Base-by-base conservation (phyloP, 805 yeast genomes). In the Brettanomyces anomalus region DNA sequence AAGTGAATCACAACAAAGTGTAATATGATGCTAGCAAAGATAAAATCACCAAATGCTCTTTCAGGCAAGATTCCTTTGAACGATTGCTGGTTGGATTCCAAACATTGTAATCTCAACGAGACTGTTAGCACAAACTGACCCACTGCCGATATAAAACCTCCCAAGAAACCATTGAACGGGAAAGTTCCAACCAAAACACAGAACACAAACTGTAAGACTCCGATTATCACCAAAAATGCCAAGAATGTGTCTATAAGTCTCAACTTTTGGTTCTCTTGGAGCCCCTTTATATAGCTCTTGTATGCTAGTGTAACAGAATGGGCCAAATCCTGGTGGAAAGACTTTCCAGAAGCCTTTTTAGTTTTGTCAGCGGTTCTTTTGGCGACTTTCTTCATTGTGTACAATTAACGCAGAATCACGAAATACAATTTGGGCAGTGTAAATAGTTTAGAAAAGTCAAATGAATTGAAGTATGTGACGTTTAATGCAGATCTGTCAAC, bases 161-260 rank as follows among this genome's bases (percentile, higher is more conserved):
- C 90, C 46, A 93, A 71, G 59, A 93, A 93, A 19, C 96, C 97
- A 65, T 93, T 93, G 74, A 93, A 93, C 15, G 99, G 99, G 74
- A 83, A 93, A 54, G 77, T 86, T 32, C 97, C 95, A 37, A 88
- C 77, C 13, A 87, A 47, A 35, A 81, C 52, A 50, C 85, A 84
- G 62, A 88, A 90, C 4, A 70, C 65, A 57, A 88, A 87, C 64
- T 93, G 97, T 24, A 85, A 62, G 1, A 74, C 65, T 1, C 95
- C 98, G 46, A 86, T 67, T 0, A 68, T 62, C 15, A 90, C 89
- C 45, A 90, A 64, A 51, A 85, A 88, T 20, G 61, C 75, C 56
- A 90, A 71, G 57, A 89, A 93, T 13, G 72, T 52, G 60, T 93
- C 97, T 50, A 90, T 82, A 41, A 87, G 68, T 60, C 77, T 73